Percentiles rank a stretch among this genome's conserved stretches.
phyloP scores from a whole-genome alignment of 2,329 filamentous ascomycete species.

The Triangularia verruculosa region DNA sequence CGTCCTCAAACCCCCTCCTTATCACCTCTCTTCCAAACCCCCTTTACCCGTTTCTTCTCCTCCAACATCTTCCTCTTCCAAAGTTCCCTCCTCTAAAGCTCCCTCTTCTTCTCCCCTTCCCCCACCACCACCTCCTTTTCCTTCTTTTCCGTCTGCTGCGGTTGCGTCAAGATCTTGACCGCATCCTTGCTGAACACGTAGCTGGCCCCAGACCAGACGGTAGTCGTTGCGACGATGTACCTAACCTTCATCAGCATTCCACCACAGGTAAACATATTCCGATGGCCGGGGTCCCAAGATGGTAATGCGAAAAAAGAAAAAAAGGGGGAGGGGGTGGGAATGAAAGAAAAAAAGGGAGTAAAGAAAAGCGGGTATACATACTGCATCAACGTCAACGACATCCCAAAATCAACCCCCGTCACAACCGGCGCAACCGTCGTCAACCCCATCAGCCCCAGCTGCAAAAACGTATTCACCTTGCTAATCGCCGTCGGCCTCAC shows the following conservation, averaged over 20 bases:
- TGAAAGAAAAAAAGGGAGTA: no score
- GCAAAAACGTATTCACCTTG: conserved; percentile 91
- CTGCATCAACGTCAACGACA: conserved; percentile 61
- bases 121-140: conserved; percentile 27
- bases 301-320: conserved; percentile 1
- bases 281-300: no score
- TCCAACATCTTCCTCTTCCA: conserved; percentile 8
- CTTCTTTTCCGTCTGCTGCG: conserved; percentile 14
- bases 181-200: conserved; percentile 90
- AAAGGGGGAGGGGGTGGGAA: no score
- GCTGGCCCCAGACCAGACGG: conserved; percentile 88
- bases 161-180: conserved; percentile 70
- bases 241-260: conserved; percentile 41
- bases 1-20: not conserved
- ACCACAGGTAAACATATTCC: no score
- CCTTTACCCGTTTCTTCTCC: conserved; percentile 6
- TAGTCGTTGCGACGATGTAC: conserved; percentile 83
- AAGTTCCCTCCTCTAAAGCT: not conserved
- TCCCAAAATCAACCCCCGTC: conserved; percentile 49
- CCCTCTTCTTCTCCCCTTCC: conserved; percentile 22
- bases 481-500: conserved; percentile 80
- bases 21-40: conserved; percentile 5
- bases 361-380: no score
- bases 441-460: conserved; percentile 79
- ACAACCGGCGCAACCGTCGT: conserved; percentile 79